Conservation (phyloP, 2,329 filamentous ascomycete genomes). For the Cercospora canescens region DNA sequence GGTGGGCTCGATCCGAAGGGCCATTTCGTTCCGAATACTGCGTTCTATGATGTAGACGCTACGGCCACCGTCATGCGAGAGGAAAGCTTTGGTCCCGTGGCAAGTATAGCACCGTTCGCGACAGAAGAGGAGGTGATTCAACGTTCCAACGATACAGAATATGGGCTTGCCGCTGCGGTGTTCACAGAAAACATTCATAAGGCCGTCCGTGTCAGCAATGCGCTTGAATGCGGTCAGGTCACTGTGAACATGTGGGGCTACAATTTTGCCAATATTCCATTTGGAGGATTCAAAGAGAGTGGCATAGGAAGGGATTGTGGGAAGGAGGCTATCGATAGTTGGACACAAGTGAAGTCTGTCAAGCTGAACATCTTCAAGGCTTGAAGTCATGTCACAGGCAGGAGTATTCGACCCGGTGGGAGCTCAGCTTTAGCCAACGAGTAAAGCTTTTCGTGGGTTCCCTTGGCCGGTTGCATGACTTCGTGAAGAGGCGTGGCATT, state of each 20-base stretch:
- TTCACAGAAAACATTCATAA: slow-evolving; percentile 67
- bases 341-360: neutral
- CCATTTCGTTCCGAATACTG: neutral
- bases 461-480: no score
- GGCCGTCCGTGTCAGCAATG: slow-evolving; percentile 44
- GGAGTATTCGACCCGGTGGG: no score
- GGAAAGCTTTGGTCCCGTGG: slow-evolving; percentile 76
- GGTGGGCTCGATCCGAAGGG: neutral
- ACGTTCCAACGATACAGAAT: slow-evolving; percentile 64
- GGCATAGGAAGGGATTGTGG: neutral
- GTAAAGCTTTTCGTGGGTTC: no score
- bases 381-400: no score
- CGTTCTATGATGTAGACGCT: neutral
- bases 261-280: slow-evolving; percentile 4
- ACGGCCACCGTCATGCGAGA: slow-evolving; percentile 34
- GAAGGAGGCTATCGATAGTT: neutral
- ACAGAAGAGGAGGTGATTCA: slow-evolving; percentile 39
- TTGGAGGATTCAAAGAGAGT: slow-evolving; percentile 44
- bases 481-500: no score
- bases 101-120: slow-evolving; percentile 66
- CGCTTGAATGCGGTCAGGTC: slow-evolving; percentile 55
- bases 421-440: no score
- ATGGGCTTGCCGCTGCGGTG: slow-evolving; percentile 69
- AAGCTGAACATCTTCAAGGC: neutral
- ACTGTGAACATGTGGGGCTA: slow-evolving; percentile 1